Conservation (phyloP, 164 flowering plant species). For the Tetrastigma voinierianum region DNA sequence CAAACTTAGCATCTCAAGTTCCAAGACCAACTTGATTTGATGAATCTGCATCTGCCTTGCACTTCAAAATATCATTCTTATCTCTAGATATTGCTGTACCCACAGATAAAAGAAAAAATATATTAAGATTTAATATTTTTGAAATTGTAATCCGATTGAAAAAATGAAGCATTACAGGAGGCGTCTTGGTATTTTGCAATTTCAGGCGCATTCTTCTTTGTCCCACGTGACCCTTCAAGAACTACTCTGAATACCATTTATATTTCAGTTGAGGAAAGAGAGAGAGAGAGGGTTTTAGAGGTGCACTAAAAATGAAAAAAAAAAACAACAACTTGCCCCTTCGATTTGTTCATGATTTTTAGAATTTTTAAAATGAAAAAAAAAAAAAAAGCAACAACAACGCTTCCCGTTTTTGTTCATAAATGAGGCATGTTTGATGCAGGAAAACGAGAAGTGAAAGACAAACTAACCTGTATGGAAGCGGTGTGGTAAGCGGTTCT, state of each 20-base stretch:
- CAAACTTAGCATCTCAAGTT: no score
- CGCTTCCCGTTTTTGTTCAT: no score
- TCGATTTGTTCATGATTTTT: neutral
- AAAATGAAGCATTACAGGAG: conserved; percentile 50
- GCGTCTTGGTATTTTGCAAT: conserved; percentile 91
- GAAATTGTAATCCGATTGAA: no score
- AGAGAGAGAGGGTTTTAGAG: conserved; percentile 1
- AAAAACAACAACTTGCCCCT: no score
- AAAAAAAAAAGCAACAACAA: no score
- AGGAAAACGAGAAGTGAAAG: neutral
- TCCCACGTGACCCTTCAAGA: conserved; percentile 86
- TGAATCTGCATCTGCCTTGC: conserved; percentile 33
- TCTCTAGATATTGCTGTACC: conserved; percentile 77
- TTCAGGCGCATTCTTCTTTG: conserved; percentile 69
- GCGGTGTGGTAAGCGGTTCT: conserved; percentile 78
- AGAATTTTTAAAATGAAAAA: neutral
- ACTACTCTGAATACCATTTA: conserved; percentile 93
- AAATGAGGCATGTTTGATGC: no score
- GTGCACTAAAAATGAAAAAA: neutral
- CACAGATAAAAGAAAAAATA: neutral
- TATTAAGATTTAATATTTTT: no score
- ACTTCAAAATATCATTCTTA: conserved; percentile 71
- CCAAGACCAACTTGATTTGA: conserved; percentile 23
- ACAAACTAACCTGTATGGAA: conserved; percentile 63
- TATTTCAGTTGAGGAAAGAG: neutral